phyloP scores from a whole-genome alignment of 768 basidiomycete species.

The Pisolithus tinctorius region DNA sequence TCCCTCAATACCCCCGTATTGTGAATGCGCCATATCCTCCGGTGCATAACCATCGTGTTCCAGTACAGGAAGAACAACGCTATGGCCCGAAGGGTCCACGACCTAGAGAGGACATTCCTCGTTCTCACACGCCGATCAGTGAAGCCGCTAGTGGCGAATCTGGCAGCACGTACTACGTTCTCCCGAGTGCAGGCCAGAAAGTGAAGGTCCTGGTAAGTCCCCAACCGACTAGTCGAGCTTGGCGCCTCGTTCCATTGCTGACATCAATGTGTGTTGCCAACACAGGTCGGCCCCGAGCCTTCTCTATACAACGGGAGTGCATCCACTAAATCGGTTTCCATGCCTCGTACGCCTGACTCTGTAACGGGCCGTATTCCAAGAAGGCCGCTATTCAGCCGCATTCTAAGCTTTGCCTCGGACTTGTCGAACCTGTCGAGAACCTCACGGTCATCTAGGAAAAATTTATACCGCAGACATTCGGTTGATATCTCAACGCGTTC shows the following conservation, averaged over 20 bases:
- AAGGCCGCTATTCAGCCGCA: slow-evolving; percentile 57
- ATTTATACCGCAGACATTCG: slow-evolving; percentile 47
- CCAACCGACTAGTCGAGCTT: slow-evolving; percentile 1
- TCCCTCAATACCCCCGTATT: slow-evolving; percentile 36
- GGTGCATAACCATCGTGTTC: slow-evolving; percentile 28
- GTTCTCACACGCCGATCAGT: slow-evolving; percentile 33
- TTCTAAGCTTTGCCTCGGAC: slow-evolving; percentile 47
- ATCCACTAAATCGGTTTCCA: slow-evolving; percentile 48
- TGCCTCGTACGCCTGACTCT: slow-evolving; percentile 35
- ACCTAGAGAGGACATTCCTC: slow-evolving; percentile 20
- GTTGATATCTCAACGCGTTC: slow-evolving; percentile 25
- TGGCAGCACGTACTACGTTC: slow-evolving; percentile 69
- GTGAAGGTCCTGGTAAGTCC: slow-evolving; percentile 65
- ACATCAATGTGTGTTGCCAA: slow-evolving; percentile 15
- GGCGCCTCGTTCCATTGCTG: slow-evolving; percentile 18
- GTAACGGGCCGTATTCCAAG: slow-evolving; percentile 28
- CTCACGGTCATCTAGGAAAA: slow-evolving; percentile 26
- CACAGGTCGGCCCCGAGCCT: slow-evolving; percentile 37
- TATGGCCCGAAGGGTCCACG: slow-evolving; percentile 23
- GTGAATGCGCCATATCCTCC: slow-evolving; percentile 38
- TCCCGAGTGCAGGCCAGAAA: slow-evolving; percentile 66
- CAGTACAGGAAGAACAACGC: slow-evolving; percentile 34
- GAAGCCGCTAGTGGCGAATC: slow-evolving; percentile 45
- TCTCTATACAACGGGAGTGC: slow-evolving; percentile 57
- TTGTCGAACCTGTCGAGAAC: slow-evolving; percentile 28